A percentile compares a stretch with the other conserved stretches of the same genome.
phyloP scores from a whole-genome alignment of 768 basidiomycete genomes.

The Lactarius deliciosus region DNA sequence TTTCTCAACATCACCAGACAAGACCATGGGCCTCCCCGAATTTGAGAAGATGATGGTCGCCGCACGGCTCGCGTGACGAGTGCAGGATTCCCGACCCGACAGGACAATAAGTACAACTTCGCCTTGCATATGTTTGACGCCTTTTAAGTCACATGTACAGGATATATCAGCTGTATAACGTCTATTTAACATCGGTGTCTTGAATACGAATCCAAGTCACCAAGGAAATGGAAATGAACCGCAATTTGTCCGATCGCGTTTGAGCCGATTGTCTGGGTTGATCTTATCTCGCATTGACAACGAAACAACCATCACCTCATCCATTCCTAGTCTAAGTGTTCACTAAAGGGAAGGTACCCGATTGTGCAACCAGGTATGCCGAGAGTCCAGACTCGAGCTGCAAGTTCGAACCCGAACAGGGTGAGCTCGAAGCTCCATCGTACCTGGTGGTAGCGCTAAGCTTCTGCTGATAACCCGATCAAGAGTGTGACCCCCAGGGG shows the following conservation, averaged over 20 bases:
- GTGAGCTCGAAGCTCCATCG: too few relatives aligned
- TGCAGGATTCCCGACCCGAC: neutral
- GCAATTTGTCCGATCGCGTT: neutral
- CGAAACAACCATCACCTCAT: too few relatives aligned
- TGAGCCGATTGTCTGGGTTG: too few relatives aligned
- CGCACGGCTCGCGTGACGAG: constrained; percentile 49
- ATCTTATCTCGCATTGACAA: too few relatives aligned
- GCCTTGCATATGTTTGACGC: neutral
- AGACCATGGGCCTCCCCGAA: constrained; percentile 63
- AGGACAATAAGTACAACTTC: neutral
- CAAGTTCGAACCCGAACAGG: too few relatives aligned
- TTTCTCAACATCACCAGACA: constrained; percentile 70
- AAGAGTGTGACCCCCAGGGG: too few relatives aligned
- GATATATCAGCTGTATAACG: neutral
- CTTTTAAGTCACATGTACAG: neutral
- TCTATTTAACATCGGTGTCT: neutral
- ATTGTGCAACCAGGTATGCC: too few relatives aligned
- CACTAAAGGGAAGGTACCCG: too few relatives aligned
- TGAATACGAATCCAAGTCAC: neutral
- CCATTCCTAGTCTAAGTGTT: too few relatives aligned
- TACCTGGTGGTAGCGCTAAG: too few relatives aligned
- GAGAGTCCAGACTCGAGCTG: too few relatives aligned
- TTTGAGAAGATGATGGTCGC: constrained; percentile 75
- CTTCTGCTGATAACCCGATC: too few relatives aligned
- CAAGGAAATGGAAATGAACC: neutral